These are phyloP conservation scores for Phaeosphaeriaceae sp. DNA, from an alignment of 2,329 filamentous ascomycete species.

Conservation along the genomic window DNA sequence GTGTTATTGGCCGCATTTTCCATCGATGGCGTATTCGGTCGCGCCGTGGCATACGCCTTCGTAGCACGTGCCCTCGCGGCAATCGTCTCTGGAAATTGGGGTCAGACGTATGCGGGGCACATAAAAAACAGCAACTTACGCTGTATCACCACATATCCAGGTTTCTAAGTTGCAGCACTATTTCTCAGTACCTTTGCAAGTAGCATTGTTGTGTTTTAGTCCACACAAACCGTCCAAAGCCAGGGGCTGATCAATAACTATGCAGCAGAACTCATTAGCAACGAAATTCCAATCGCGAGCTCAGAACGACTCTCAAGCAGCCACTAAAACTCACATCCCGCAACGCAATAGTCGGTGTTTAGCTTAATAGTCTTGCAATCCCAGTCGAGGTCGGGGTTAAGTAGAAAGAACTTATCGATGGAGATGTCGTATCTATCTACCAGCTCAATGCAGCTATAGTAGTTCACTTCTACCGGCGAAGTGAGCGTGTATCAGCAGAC, in stretches of 20 bases:
- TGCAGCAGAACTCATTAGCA: neutral
- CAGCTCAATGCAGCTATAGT: no score
- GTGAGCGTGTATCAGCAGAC: no score
- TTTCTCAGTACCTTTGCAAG: slow-evolving; percentile 1
- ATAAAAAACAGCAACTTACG: neutral
- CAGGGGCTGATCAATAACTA: slow-evolving; percentile 1
- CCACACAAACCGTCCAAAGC: slow-evolving; percentile 36
- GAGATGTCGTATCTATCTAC: no score
- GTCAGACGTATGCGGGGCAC: no score
- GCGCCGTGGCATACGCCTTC: neutral
- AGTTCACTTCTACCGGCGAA: no score
- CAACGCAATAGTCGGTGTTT: slow-evolving; percentile 1
- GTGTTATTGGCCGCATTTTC: slow-evolving; percentile 8
- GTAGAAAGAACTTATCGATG: slow-evolving; percentile 2
- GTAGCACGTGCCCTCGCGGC: neutral
- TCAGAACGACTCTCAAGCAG: neutral
- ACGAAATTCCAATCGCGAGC: no score
- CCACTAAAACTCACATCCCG: neutral
- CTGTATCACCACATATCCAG: slow-evolving; percentile 2
- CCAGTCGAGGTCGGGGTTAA: slow-evolving; percentile 4
- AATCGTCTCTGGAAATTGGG: neutral
- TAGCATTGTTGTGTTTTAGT: slow-evolving; percentile 27
- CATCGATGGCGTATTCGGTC: slow-evolving; percentile 3
- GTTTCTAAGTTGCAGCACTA: slow-evolving; percentile 40
- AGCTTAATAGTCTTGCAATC: slow-evolving; percentile 6